Conservation (phyloP, 768 basidiomycete genomes). For the Psilocybe tampanensis region DNA sequence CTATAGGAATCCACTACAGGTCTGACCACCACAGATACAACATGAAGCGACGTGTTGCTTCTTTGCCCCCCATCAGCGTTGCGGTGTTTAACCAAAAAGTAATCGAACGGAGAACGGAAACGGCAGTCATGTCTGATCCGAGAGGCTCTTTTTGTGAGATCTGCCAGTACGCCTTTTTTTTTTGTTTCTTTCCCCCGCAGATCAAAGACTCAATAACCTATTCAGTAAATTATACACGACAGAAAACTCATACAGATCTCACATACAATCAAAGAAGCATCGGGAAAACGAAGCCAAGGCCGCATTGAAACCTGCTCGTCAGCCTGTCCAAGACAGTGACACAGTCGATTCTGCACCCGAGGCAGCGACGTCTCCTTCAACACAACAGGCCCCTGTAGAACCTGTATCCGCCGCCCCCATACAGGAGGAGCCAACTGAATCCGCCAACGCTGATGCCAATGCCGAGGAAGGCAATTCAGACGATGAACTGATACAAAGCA, state of each 20-base stretch:
- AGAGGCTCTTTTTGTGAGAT: constrained; percentile 67
- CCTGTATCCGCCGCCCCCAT: neutral
- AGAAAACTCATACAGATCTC: constrained; percentile 87
- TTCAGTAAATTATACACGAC: constrained; percentile 86
- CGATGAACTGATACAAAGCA: constrained; percentile 54
- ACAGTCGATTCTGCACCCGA: constrained; percentile 14
- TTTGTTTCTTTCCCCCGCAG: constrained; percentile 7
- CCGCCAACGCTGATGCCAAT: neutral
- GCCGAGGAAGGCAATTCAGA: constrained; percentile 22
- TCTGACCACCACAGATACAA: constrained; percentile 98
- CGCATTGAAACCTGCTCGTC: constrained; percentile 20
- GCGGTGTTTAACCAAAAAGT: constrained; percentile 88
- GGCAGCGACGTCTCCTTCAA: constrained; percentile 16
- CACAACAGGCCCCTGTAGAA: neutral
- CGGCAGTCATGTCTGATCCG: constrained; percentile 63
- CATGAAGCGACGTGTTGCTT: constrained; percentile 94
- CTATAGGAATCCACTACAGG: constrained; percentile 80
- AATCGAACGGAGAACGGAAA: constrained; percentile 74
- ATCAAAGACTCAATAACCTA: neutral
- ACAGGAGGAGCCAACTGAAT: neutral
- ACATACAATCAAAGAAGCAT: constrained; percentile 89
- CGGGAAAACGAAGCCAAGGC: constrained; percentile 70
- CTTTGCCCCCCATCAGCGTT: constrained; percentile 80
- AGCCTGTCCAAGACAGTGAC: constrained; percentile 5
- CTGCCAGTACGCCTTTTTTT: constrained; percentile 71